Evolutionary conservation across 805 yeast species (phyloP), one percentile per base, ranked within the genome.

Genomic region (Sungouiozyma intestinalis): DNA sequence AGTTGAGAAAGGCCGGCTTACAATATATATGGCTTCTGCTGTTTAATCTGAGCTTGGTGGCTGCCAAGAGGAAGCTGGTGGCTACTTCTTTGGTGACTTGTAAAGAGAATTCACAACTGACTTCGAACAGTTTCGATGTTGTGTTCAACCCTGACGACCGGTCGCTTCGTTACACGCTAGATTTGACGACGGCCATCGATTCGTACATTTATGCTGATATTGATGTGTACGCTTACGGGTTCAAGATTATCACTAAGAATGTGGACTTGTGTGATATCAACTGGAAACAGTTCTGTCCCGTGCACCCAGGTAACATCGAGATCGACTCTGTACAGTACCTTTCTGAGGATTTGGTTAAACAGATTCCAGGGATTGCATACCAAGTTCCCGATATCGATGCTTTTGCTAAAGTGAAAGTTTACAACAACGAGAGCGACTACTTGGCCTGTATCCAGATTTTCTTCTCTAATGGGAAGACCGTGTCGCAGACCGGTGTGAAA

Each of bases 231-330:
- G 95, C 95, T 3, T 88, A 86, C 58, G 97, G 97, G 0, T 81
- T 87, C 65, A 63, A 68, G 44, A 73, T 85, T 55, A 79, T 86
- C 48, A 62, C 71, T 4, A 66, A 71, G 52, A 54, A 58, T 1
- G 60, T 87, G 40, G 74, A 85, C 55, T 65, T 85, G 45, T 88
- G 97, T 66, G 37, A 51, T 3, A 43, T 67, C 34, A 62, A 75
- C 40, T 80, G 94, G 82, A 82, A 81, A 56, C 94, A 88, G 65
- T 84, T 88, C 58, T 88, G 97, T 64, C 96, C 96, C 1, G 60
- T 88, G 29, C 78, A 70, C 52, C 88, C 96, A 0, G 96, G 96
- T 27, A 64, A 76, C 33, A 74, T 88, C 55, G 85, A 83, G 52
- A 73, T 88, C 40, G 81, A 82, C 49, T 77, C 92, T 17, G 65